A percentile compares a stretch with the other conserved stretches of the same genome.
phyloP scores from a whole-genome alignment of 2,329 filamentous ascomycete species.

The Aspergillus thermomutatus region DNA sequence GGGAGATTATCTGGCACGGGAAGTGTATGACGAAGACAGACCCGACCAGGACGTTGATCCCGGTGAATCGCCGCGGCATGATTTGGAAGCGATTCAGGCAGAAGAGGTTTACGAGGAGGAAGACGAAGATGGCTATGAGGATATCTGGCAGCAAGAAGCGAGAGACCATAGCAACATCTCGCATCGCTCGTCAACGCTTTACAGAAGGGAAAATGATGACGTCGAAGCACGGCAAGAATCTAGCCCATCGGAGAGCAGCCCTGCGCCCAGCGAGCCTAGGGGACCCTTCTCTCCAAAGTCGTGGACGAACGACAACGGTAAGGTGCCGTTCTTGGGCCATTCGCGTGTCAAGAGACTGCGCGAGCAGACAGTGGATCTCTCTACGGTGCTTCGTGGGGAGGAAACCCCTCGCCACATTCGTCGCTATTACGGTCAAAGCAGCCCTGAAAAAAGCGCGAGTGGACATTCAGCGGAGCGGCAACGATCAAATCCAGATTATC shows the following conservation, averaged over 20 bases:
- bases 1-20: background rate
- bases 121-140: conserved; percentile 39
- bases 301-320: conserved; percentile 27
- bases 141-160: conserved; percentile 49
- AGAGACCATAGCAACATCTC: conserved; percentile 34
- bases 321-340: conserved; percentile 26
- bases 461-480: conserved; percentile 13
- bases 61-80: background rate
- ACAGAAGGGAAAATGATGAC: conserved; percentile 17
- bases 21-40: background rate
- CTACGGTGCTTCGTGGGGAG: conserved; percentile 27
- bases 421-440: conserved; percentile 35
- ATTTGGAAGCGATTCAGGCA: background rate
- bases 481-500: conserved; percentile 11
- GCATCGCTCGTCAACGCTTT: conserved; percentile 19
- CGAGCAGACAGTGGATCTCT: conserved; percentile 35
- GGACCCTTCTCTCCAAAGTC: conserved; percentile 26
- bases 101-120: conserved; percentile 16
- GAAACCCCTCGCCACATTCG: conserved; percentile 36
- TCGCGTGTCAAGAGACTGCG: conserved; percentile 33
- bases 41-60: background rate
- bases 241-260: conserved; percentile 31
- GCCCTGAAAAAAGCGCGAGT: conserved; percentile 23
- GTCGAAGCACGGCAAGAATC: conserved; percentile 22
- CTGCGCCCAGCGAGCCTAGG: conserved; percentile 19